Evolutionary conservation across 257 asterid species (phyloP), one percentile per base, ranked within the genome.

Genomic region (Rhazya stricta): DNA sequence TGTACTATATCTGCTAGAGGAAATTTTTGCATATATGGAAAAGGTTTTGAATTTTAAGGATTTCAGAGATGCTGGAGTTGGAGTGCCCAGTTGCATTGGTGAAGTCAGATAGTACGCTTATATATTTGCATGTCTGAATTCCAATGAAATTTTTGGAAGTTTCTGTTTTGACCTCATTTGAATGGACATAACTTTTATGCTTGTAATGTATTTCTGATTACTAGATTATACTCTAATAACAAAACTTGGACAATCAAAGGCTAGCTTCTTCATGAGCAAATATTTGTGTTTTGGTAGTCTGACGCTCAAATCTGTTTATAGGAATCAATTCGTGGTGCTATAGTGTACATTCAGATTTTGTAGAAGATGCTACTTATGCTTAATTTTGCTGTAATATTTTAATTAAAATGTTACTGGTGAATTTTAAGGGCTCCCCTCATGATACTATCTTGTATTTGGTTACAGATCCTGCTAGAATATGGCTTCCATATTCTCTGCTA

Each of bases 401-500:
- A 29, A 1, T 5, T 29, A 65, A 65, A 36, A 19, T 65, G 48
- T 11, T 37, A 19, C 10, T 1, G 29, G 29, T 6, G 48, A 30
- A 3, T 60, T 13, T 60, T 50, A 53, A 48, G 7, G 6, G 37
- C 42, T 32, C 16, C 61, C 3, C 41, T n/a, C 21, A 15, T 42
- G 23, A 15, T 46, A 16, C 39, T 48, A 6, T 29, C 30, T 29
- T 11, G 9, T 37, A 21, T 5, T 37, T 66, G 23, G 29, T 39
- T 9, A 19, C 50, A 66, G 71, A 9, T 19, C 50, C 16, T 37
- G 46, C 50, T 46, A 63, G 46, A 56, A 25, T 25, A 79, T 83
- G 86, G 80, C 81, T 34, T 83, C 83, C 25, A 77, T 80, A 9
- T 77, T 79, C 50, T 15, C 80, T 30, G 78, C 80, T 18, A 67